Conservation (phyloP, 306 rosid genomes). For the Begonia loranthoides region DNA sequence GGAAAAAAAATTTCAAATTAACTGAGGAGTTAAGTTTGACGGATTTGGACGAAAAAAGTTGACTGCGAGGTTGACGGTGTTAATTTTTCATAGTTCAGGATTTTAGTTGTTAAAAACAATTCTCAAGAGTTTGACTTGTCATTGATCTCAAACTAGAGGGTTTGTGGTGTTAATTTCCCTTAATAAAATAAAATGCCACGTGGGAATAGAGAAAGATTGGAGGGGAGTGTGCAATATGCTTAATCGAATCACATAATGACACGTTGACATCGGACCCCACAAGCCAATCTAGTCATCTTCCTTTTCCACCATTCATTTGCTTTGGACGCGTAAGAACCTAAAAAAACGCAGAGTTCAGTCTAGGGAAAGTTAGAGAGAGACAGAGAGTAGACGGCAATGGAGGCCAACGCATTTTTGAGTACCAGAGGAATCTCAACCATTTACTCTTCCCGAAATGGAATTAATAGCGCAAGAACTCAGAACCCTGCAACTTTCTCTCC, state of each 20-base stretch:
- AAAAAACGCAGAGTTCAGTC: neutral
- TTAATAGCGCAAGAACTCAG: neutral
- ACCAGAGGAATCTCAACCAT: conserved; percentile 16
- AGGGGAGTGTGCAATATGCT: too few relatives aligned
- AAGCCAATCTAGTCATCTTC: conserved; percentile 17
- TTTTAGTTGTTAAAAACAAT: too few relatives aligned
- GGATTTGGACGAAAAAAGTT: too few relatives aligned
- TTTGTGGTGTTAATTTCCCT: too few relatives aligned
- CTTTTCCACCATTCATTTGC: conserved; percentile 17
- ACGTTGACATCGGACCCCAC: conserved; percentile 17
- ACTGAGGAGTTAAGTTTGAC: too few relatives aligned
- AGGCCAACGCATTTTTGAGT: conserved; percentile 26
- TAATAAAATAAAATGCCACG: too few relatives aligned
- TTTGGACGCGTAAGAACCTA: neutral
- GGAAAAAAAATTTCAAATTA: too few relatives aligned
- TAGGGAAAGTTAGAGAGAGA: conserved; percentile 3
- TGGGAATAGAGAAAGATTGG: too few relatives aligned
- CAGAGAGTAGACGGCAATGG: conserved; percentile 28
- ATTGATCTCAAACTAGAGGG: too few relatives aligned
- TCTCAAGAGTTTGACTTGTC: too few relatives aligned
- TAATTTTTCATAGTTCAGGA: too few relatives aligned
- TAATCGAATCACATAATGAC: conserved; percentile 8
- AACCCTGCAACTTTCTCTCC: conserved; percentile 20
- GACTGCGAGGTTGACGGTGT: too few relatives aligned
- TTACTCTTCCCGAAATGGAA: conserved; percentile 11